These are phyloP conservation scores for Plasmodium gaboni DNA, from an alignment of 169 alveolate species.

Conservation along the genomic window DNA sequence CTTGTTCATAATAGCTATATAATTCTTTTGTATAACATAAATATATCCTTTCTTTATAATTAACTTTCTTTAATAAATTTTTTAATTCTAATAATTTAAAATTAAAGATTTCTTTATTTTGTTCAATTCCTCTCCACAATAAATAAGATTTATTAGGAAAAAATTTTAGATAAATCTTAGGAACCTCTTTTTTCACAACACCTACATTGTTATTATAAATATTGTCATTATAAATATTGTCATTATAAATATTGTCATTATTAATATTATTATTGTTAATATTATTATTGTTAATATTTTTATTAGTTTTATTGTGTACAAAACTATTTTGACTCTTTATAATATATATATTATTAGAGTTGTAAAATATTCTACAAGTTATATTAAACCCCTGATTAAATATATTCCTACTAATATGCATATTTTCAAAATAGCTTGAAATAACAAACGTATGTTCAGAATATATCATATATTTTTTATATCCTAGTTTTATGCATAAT, in stretches of 20 bases:
- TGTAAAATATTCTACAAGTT: slow-evolving; percentile 13
- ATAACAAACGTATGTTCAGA: slow-evolving; percentile 18
- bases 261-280: too few relatives aligned
- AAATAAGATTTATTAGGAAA: slow-evolving; percentile 43
- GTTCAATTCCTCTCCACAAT: slow-evolving; percentile 49
- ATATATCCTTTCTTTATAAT: slow-evolving; percentile 27
- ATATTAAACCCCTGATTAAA: slow-evolving; percentile 17
- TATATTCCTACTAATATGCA: neutral
- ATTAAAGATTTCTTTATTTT: slow-evolving; percentile 26
- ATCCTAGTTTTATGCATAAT: slow-evolving; percentile 28
- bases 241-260: too few relatives aligned
- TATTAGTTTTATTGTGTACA: neutral
- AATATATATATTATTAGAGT: slow-evolving; percentile 9
- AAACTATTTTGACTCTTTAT: slow-evolving; percentile 14
- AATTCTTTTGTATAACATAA: slow-evolving; percentile 21
- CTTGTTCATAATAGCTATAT: slow-evolving; percentile 10
- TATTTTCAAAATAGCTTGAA: slow-evolving; percentile 11
- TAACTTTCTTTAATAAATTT: slow-evolving; percentile 1
- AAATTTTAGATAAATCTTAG: slow-evolving; percentile 20
- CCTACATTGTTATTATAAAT: too few relatives aligned
- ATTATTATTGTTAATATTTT: too few relatives aligned
- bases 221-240: too few relatives aligned
- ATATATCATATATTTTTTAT: neutral
- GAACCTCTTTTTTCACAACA: neutral
- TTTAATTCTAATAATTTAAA: slow-evolving; percentile 22